Percentiles rank a stretch among this genome's conserved stretches.
Conservation (phyloP, 1,139 yeast species). For the Candida freyschussii region DNA sequence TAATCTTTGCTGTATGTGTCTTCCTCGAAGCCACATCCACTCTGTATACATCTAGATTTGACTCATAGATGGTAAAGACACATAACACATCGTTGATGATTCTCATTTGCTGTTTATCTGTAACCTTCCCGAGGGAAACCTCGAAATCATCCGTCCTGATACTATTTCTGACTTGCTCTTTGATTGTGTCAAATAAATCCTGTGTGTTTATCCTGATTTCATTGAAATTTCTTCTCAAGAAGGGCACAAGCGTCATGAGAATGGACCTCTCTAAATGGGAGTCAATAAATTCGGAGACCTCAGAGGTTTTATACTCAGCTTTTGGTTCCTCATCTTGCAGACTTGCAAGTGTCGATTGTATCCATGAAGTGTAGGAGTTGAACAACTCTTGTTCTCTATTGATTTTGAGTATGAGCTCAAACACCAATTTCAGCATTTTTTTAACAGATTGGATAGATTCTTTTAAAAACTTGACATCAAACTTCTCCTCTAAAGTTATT, state of each 20-base stretch:
- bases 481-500: slow-evolving; percentile 31
- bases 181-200: slow-evolving; percentile 20
- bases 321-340: slow-evolving; percentile 23
- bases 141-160: slow-evolving; percentile 4
- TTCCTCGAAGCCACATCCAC: slow-evolving; percentile 3
- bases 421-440: slow-evolving; percentile 32
- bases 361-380: slow-evolving; percentile 48
- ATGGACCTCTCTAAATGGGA: slow-evolving; percentile 21
- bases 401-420: slow-evolving; percentile 41
- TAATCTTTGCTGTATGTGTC: slow-evolving; percentile 1
- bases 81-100: slow-evolving; percentile 8
- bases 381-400: slow-evolving; percentile 51
- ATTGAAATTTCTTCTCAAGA: slow-evolving; percentile 20
- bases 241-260: slow-evolving; percentile 20
- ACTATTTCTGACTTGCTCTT: slow-evolving; percentile 8
- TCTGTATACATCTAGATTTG: slow-evolving; percentile 12
- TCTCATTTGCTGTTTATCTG: slow-evolving; percentile 16
- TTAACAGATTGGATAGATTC: slow-evolving; percentile 31
- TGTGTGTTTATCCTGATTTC: slow-evolving; percentile 19
- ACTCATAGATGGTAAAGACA: slow-evolving; percentile 10
- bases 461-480: slow-evolving; percentile 29
- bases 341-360: slow-evolving; percentile 28
- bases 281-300: slow-evolving; percentile 20
- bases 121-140: slow-evolving; percentile 16
- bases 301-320: slow-evolving; percentile 14